Conservation (phyloP, 192 early-diverging fungal species). For the Podila clonocystis region DNA sequence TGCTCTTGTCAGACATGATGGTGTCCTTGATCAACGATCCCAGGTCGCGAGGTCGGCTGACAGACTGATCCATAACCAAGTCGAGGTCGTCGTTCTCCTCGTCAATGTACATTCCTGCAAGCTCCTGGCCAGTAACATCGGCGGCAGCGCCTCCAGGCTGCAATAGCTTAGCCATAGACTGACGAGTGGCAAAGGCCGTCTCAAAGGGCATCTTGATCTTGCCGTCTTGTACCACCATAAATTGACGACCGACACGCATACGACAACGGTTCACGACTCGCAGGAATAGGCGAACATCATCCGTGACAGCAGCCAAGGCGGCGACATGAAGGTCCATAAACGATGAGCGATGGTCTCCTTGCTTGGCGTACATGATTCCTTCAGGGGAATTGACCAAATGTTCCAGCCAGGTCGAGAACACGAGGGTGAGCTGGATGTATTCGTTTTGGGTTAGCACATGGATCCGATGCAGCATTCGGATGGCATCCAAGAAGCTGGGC, state of each 20-base stretch:
- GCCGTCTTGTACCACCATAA: constrained; percentile 51
- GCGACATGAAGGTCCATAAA: constrained; percentile 67
- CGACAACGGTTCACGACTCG: constrained; percentile 65
- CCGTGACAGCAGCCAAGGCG: constrained; percentile 62
- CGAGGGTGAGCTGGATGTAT: constrained; percentile 60
- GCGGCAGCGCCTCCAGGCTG: constrained; percentile 45
- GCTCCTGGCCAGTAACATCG: constrained; percentile 44
- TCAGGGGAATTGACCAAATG: constrained; percentile 63
- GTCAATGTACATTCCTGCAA: constrained; percentile 49
- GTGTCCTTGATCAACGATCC: constrained; percentile 28
- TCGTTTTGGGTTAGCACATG: constrained; percentile 67
- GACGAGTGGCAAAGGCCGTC: constrained; percentile 36
- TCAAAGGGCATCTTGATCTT: constrained; percentile 51
- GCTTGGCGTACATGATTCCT: constrained; percentile 60
- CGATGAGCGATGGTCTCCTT: constrained; percentile 65
- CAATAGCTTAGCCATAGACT: constrained; percentile 40
- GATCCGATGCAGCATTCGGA: constrained; percentile 58
- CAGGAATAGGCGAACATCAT: constrained; percentile 64
- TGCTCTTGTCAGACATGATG: constrained; percentile 16
- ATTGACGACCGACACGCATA: constrained; percentile 71
- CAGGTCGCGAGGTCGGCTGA: constrained; percentile 41
- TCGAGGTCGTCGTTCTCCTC: constrained; percentile 49
- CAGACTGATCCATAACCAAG: constrained; percentile 41
- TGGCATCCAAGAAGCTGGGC: constrained; percentile 61
- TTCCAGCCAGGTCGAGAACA: constrained; percentile 62